Evolutionary conservation across 1,139 yeast species (phyloP).

Genomic region (Debaryomyces psychrophilus): DNA sequence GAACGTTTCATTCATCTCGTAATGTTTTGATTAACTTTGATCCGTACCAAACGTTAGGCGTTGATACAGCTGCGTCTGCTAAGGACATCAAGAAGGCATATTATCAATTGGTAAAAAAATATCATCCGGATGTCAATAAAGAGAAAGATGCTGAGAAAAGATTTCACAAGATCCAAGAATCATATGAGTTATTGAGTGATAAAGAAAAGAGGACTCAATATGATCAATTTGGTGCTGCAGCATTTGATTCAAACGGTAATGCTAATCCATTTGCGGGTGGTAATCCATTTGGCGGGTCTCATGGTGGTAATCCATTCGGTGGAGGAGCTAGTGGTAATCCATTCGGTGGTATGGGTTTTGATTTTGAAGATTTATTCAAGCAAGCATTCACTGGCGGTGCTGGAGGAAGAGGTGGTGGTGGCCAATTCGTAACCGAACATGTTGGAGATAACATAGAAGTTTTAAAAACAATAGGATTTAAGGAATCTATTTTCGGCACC

Average conservation of each 20-base stretch:
- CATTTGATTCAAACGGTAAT: constrained; percentile 71
- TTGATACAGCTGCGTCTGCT: constrained; percentile 68
- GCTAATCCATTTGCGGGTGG: constrained; percentile 58
- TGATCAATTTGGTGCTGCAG: constrained; percentile 89
- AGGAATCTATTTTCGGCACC: constrained; percentile 86
- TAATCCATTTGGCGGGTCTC: constrained; percentile 47
- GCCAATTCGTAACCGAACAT: constrained; percentile 65
- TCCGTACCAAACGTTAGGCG: constrained; percentile 86
- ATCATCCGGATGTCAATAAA: constrained; percentile 95
- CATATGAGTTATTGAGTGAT: constrained; percentile 89
- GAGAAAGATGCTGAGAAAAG: constrained; percentile 84
- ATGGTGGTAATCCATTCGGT: constrained; percentile 44
- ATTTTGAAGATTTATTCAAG: constrained; percentile 88
- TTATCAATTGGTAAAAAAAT: constrained; percentile 88
- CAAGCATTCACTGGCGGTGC: constrained; percentile 60
- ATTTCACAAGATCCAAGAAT: constrained; percentile 92
- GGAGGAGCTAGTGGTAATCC: constrained; percentile 39
- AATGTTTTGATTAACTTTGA: constrained; percentile 48
- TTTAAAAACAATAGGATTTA: constrained; percentile 70
- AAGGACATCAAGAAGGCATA: constrained; percentile 92
- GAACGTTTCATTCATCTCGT: constrained; percentile 33
- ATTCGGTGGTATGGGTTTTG: constrained; percentile 56
- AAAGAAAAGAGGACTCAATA: constrained; percentile 85
- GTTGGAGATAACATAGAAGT: constrained; percentile 91
- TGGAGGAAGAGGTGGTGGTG: constrained; percentile 39